A percentile compares a stretch with the other conserved stretches of the same genome.
These are phyloP conservation scores for Fusarium palustre DNA, from an alignment of 2,329 filamentous ascomycete species.

Conservation along the genomic window DNA sequence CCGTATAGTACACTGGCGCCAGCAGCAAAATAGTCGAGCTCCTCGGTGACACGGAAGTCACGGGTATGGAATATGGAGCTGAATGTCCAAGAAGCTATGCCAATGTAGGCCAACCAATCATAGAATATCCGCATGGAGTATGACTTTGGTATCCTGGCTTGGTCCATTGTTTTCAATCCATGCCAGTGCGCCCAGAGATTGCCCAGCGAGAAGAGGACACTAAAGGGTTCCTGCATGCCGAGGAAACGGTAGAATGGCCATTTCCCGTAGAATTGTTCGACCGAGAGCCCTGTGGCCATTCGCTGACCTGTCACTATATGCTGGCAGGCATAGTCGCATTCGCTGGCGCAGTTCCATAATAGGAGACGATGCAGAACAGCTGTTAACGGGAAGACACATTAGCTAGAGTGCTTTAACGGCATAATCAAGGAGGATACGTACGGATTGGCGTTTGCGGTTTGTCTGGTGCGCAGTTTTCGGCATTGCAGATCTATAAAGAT, in stretches of 20 bases:
- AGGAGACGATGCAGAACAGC: constrained; percentile 87
- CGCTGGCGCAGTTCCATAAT: constrained; percentile 89
- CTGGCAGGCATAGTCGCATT: constrained; percentile 99
- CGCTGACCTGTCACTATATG: constrained; percentile 86
- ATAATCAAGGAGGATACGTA: constrained; percentile 59
- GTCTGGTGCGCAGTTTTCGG: constrained; percentile 80
- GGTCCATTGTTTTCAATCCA: constrained; percentile 76
- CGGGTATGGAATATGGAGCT: constrained; percentile 93
- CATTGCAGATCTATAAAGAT: constrained; percentile 76
- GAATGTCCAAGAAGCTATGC: constrained; percentile 85
- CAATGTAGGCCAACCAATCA: constrained; percentile 80
- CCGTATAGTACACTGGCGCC: constrained; percentile 92
- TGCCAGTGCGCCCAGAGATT: constrained; percentile 88
- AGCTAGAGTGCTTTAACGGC: constrained; percentile 17
- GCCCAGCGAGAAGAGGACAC: constrained; percentile 90
- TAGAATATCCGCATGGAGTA: constrained; percentile 88
- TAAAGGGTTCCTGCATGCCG: constrained; percentile 95
- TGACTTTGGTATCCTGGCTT: constrained; percentile 73
- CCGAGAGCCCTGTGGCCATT: constrained; percentile 70
- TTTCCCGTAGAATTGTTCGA: constrained; percentile 97
- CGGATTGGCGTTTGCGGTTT: constrained; percentile 73
- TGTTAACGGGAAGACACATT: constrained; percentile 54
- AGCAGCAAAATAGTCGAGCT: constrained; percentile 95
- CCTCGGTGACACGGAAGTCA: constrained; percentile 87
- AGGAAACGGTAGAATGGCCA: constrained; percentile 95